Evolutionary conservation across 1,284 basidiomycete genomes (phyloP).

Genomic region (Pseudozyma sp.): DNA sequence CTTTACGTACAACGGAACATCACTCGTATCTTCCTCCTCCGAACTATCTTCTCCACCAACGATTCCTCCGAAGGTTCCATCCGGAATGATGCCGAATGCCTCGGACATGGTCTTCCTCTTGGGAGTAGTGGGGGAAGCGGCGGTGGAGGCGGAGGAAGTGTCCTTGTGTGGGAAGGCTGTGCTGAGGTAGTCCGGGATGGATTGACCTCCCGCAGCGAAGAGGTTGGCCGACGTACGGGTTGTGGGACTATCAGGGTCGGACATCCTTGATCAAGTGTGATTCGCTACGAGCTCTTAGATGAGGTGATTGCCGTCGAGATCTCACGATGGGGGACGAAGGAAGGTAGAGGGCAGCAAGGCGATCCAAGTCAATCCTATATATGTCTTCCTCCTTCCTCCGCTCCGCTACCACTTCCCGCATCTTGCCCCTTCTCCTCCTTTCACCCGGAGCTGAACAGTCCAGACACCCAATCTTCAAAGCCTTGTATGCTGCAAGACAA

Average conservation of each 20-base stretch:
- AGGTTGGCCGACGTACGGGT: not conserved
- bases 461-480: too few relatives aligned
- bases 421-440: too few relatives aligned
- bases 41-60: not conserved
- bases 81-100: not conserved
- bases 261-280: too few relatives aligned
- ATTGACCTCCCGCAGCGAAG: not conserved
- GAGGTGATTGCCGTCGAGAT: too few relatives aligned
- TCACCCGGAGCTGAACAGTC: too few relatives aligned
- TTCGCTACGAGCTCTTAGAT: too few relatives aligned
- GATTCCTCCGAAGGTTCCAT: not conserved
- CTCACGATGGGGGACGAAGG: too few relatives aligned
- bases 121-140: not conserved
- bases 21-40: not conserved
- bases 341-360: too few relatives aligned
- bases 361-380: too few relatives aligned
- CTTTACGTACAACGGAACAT: conserved; percentile 36
- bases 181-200: conserved; percentile 4
- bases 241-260: not conserved
- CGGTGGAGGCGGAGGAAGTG: not conserved
- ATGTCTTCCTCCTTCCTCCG: too few relatives aligned
- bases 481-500: too few relatives aligned
- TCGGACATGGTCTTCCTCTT: not conserved
- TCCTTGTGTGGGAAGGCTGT: conserved; percentile 3
- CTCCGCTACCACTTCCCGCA: too few relatives aligned